phyloP scores from a whole-genome alignment of 306 rosid genomes.

The Acacia crassicarpa region DNA sequence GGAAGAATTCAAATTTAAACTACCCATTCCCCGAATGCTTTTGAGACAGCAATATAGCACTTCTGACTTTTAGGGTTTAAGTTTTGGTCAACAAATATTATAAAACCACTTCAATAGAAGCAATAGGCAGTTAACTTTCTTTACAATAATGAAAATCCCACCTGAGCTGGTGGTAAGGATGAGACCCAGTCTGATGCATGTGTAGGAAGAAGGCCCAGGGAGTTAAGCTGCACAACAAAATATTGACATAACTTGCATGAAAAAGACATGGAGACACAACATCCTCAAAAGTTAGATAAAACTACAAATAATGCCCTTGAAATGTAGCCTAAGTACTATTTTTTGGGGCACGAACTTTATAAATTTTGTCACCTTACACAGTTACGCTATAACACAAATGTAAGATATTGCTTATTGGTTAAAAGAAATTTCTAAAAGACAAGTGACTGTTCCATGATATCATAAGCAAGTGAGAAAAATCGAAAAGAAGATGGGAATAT shows the following conservation, averaged over 20 bases:
- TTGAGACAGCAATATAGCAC: not conserved
- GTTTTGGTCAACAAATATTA: not conserved
- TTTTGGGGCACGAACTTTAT: not conserved
- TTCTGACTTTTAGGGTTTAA: constrained; percentile 13
- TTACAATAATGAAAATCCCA: constrained; percentile 31
- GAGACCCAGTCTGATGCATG: constrained; percentile 99
- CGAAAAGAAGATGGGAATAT: not conserved
- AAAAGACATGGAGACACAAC: not conserved
- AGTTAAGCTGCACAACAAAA: constrained; percentile 68
- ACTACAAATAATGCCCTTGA: not conserved
- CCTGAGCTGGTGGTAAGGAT: constrained; percentile 92
- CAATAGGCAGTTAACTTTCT: not conserved
- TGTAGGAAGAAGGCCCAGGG: constrained; percentile 94
- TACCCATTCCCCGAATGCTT: not conserved
- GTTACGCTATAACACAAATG: not conserved
- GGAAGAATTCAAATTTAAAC: constrained; percentile 3
- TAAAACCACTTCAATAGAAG: constrained; percentile 1
- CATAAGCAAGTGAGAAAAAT: not conserved
- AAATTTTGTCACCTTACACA: not conserved
- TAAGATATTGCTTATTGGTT: not conserved
- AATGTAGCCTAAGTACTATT: not conserved
- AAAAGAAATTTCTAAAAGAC: not conserved
- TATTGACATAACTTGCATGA: not conserved
- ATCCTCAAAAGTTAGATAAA: constrained; percentile 4
- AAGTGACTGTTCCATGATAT: not conserved